phyloP scores from a whole-genome alignment of 768 basidiomycete species.

The Clitopilus hobsonii region DNA sequence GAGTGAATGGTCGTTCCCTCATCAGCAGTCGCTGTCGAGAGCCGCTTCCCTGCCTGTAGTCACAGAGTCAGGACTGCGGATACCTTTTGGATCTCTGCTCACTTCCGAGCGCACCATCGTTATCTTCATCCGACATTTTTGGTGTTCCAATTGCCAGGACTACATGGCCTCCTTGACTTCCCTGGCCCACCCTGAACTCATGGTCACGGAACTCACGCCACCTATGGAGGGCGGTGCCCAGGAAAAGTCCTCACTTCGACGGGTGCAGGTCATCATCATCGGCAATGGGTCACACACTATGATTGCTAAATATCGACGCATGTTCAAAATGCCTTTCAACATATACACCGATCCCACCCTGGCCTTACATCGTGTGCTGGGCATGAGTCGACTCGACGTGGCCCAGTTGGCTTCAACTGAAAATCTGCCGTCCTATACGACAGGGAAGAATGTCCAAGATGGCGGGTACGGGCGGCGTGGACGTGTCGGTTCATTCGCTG shows the following conservation, averaged over 20 bases:
- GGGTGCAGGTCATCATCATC: slow-evolving; percentile 66
- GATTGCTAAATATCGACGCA: slow-evolving; percentile 74
- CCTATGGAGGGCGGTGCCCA: slow-evolving; percentile 8
- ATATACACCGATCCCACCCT: slow-evolving; percentile 79
- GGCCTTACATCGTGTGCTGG: slow-evolving; percentile 65
- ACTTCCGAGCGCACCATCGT: slow-evolving; percentile 54
- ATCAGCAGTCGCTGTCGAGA: slow-evolving; percentile 47
- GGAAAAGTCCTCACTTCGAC: slow-evolving; percentile 9
- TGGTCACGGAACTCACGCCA: slow-evolving; percentile 11
- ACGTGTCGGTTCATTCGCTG: slow-evolving; percentile 61
- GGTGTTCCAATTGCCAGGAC: slow-evolving; percentile 85
- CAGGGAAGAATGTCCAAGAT: slow-evolving; percentile 5
- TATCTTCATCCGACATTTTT: slow-evolving; percentile 86
- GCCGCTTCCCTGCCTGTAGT: slow-evolving; percentile 64
- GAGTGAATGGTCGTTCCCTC: slow-evolving; percentile 48
- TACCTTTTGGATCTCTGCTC: slow-evolving; percentile 69
- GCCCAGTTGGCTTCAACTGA: neutral
- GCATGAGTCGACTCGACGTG: slow-evolving; percentile 47
- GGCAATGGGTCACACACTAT: slow-evolving; percentile 75
- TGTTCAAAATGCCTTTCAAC: slow-evolving; percentile 66
- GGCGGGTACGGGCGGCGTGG: slow-evolving; percentile 66
- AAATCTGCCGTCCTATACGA: slow-evolving; percentile 1
- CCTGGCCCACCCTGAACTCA: slow-evolving; percentile 39
- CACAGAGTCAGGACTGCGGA: slow-evolving; percentile 59
- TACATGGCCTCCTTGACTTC: slow-evolving; percentile 67